Evolutionary conservation across 2,329 filamentous ascomycete species (phyloP).

Genomic region (Calycina marina): DNA sequence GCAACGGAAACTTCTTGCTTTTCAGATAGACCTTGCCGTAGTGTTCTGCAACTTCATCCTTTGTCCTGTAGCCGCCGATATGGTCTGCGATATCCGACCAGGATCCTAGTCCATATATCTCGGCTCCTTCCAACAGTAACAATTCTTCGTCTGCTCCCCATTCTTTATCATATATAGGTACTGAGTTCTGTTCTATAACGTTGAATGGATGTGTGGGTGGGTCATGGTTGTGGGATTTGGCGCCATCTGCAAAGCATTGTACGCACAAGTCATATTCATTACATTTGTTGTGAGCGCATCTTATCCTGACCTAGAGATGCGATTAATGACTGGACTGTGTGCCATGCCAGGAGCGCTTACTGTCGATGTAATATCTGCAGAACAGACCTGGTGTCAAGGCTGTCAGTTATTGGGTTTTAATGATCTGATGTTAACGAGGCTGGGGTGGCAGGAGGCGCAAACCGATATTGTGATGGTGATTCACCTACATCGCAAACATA

Average conservation of each 20-base stretch:
- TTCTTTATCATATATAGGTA: conserved; percentile 85
- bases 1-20: conserved; percentile 71
- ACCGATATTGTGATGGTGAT: too few relatives aligned
- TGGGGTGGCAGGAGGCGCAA: not conserved
- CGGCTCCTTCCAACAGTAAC: conserved; percentile 81
- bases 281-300: conserved; percentile 64
- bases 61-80: conserved; percentile 86
- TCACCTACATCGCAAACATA: conserved; percentile 76
- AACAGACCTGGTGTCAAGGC: too few relatives aligned
- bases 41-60: conserved; percentile 91
- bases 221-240: conserved; percentile 69
- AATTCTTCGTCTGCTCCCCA: conserved; percentile 98
- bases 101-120: conserved; percentile 90
- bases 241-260: conserved; percentile 76
- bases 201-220: conserved; percentile 76
- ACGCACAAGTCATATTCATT: conserved; percentile 96
- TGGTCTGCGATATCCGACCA: conserved; percentile 98
- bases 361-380: conserved; percentile 90
- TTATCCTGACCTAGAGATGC: conserved; percentile 64
- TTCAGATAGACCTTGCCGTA: conserved; percentile 82
- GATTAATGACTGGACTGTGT: conserved; percentile 2
- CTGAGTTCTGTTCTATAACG: conserved; percentile 96
- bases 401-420: not conserved
- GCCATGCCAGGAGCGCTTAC: conserved; percentile 36
- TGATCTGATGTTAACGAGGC: not conserved